Percentiles rank a stretch among this genome's conserved stretches.
Evolutionary conservation across 352 stramenopile species (phyloP).

Genomic region (Phytophthora hybrid): DNA sequence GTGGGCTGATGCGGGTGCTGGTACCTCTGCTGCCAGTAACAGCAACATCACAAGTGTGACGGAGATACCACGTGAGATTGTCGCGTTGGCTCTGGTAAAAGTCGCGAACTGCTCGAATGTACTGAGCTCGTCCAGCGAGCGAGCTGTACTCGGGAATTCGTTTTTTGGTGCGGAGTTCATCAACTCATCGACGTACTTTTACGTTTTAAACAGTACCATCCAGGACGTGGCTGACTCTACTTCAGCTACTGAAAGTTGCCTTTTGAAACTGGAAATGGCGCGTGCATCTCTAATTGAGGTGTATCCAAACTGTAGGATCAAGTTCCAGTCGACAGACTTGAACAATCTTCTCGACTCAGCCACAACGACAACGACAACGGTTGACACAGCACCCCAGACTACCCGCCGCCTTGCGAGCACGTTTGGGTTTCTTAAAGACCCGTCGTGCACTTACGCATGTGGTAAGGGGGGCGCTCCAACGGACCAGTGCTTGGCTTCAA

Average conservation of each 20-base stretch:
- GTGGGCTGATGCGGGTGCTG: background rate
- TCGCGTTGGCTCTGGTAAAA: background rate
- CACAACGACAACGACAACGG: background rate
- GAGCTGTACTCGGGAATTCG: background rate
- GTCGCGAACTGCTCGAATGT: background rate
- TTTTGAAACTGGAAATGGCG: constrained; percentile 2
- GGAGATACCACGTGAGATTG: background rate
- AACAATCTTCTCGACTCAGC: background rate
- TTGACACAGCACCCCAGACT: background rate
- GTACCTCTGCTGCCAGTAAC: background rate
- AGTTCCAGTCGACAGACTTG: constrained; percentile 11
- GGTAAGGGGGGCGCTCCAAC: background rate
- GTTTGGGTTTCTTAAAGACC: background rate
- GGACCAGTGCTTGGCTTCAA: background rate
- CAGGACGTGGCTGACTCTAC: background rate
- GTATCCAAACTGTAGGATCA: constrained; percentile 13
- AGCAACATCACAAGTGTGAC: background rate
- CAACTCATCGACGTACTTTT: background rate
- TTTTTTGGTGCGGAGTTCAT: constrained; percentile 2
- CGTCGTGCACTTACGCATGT: constrained; percentile 1
- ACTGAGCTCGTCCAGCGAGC: background rate
- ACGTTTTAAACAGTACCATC: background rate
- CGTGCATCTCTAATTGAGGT: background rate
- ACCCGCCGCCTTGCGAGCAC: background rate
- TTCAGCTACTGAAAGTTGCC: background rate